Conservation (phyloP, 2,329 filamentous ascomycete species). For the Penicillium crustosum region DNA sequence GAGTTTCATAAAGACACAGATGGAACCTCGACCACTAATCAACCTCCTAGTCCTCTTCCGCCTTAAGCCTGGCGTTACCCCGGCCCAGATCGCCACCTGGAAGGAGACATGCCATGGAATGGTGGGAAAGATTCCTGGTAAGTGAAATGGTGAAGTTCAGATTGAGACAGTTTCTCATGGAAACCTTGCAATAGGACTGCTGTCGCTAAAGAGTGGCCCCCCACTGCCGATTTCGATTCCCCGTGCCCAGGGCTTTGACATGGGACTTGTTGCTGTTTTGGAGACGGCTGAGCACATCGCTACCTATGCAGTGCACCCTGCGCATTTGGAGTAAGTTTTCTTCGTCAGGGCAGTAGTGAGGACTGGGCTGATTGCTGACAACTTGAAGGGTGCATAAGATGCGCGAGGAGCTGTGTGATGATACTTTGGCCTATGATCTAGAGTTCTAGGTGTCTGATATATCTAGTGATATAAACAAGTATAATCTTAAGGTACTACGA, state of each 20-base stretch:
- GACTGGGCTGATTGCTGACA: constrained; percentile 3
- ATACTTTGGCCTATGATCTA: constrained; percentile 45
- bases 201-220: constrained; percentile 37
- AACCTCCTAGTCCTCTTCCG: constrained; percentile 42
- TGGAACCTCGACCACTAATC: neutral
- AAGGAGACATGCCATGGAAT: constrained; percentile 34
- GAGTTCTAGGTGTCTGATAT: constrained; percentile 30
- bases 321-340: constrained; percentile 45
- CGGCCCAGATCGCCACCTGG: constrained; percentile 36
- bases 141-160: neutral
- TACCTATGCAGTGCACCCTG: constrained; percentile 48
- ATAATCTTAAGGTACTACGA: neutral
- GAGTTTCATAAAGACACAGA: neutral
- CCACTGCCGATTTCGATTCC: constrained; percentile 44
- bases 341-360: neutral
- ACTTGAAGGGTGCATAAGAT: constrained; percentile 39
- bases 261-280: constrained; percentile 48
- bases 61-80: constrained; percentile 41
- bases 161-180: neutral
- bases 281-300: constrained; percentile 45
- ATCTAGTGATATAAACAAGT: neutral
- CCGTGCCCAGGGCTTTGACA: constrained; percentile 47
- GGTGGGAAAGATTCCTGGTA: constrained; percentile 46
- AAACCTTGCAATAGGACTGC: constrained; percentile 25
- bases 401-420: constrained; percentile 44